These are phyloP conservation scores for Verticillium isaacii DNA, from an alignment of 2,329 filamentous ascomycete species.

Conservation along the genomic window DNA sequence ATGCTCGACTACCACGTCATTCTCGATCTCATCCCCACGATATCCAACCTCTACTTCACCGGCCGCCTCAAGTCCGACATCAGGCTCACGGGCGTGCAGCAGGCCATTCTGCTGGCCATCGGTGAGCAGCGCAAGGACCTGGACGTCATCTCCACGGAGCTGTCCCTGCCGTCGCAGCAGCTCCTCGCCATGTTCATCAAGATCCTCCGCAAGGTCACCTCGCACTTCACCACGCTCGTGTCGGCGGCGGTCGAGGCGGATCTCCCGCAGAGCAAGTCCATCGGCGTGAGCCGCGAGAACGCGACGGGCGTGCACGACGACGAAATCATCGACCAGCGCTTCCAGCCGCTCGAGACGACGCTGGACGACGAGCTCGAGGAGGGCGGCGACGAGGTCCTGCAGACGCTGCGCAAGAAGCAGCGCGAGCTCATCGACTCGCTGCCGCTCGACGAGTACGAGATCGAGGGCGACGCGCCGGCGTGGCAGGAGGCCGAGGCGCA, in stretches of 20 bases:
- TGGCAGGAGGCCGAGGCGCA: constrained; percentile 74
- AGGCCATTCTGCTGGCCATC: constrained; percentile 81
- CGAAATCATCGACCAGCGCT: constrained; percentile 60
- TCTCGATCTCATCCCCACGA: constrained; percentile 79
- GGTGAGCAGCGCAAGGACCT: constrained; percentile 89
- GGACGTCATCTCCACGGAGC: constrained; percentile 73
- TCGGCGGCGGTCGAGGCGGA: constrained; percentile 67
- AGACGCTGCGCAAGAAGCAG: constrained; percentile 71
- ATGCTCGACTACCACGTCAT: constrained; percentile 98
- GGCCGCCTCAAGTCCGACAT: constrained; percentile 65
- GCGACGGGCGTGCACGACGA: constrained; percentile 64
- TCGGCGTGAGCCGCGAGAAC: constrained; percentile 55
- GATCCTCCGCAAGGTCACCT: constrained; percentile 81
- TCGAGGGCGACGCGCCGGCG: constrained; percentile 55
- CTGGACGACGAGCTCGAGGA: constrained; percentile 82
- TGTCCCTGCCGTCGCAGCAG: constrained; percentile 70
- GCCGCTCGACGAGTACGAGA: constrained; percentile 75
- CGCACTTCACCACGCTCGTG: constrained; percentile 71
- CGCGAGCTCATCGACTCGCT: constrained; percentile 85
- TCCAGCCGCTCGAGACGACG: constrained; percentile 63
- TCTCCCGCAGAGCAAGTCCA: constrained; percentile 52
- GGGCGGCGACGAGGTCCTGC: constrained; percentile 71
- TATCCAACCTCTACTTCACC: constrained; percentile 81
- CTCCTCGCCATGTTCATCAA: constrained; percentile 97
- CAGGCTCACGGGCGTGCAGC: constrained; percentile 75